phyloP scores from a whole-genome alignment of 1,284 basidiomycete genomes.

The Lignosus rhinocerotis region DNA sequence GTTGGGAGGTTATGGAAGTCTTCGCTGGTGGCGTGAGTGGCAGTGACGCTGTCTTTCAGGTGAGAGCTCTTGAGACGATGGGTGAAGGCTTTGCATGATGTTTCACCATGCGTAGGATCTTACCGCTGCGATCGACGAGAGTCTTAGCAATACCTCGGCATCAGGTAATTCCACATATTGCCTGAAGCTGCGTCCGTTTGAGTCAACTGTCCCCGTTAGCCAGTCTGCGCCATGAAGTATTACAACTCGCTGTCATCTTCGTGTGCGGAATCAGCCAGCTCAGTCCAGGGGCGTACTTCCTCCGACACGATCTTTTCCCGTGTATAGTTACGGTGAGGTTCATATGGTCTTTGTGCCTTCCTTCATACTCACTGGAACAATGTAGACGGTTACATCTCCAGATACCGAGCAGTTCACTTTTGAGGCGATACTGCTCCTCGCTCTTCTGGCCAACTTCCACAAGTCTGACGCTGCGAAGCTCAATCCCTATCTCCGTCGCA shows the following conservation, averaged over 20 bases:
- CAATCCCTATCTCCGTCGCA: slow-evolving; percentile 60
- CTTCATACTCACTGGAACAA: not conserved
- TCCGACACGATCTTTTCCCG: slow-evolving; percentile 59
- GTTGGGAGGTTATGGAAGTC: slow-evolving; percentile 71
- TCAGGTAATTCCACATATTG: slow-evolving; percentile 38
- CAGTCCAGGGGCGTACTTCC: slow-evolving; percentile 68
- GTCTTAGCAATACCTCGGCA: slow-evolving; percentile 43
- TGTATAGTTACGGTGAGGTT: slow-evolving; percentile 47
- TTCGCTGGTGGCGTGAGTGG: slow-evolving; percentile 58
- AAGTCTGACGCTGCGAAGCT: slow-evolving; percentile 65
- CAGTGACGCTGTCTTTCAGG: slow-evolving; percentile 60
- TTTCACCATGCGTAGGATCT: slow-evolving; percentile 40
- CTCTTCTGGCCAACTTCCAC: slow-evolving; percentile 65
- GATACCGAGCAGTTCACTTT: slow-evolving; percentile 57
- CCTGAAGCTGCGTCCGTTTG: not conserved
- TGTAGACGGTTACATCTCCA: slow-evolving; percentile 53
- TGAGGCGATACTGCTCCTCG: slow-evolving; percentile 56
- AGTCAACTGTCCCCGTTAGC: slow-evolving; percentile 33
- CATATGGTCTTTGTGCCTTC: not conserved
- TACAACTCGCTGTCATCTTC: slow-evolving; percentile 58
- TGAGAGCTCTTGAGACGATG: slow-evolving; percentile 27
- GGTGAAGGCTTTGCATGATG: not conserved
- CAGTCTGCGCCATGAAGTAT: slow-evolving; percentile 48
- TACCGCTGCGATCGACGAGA: slow-evolving; percentile 44
- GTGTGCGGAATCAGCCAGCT: slow-evolving; percentile 59